These are phyloP conservation scores for Naegleria lovaniensis DNA, from an alignment of 208 protist genomes.

Conservation along the genomic window DNA sequence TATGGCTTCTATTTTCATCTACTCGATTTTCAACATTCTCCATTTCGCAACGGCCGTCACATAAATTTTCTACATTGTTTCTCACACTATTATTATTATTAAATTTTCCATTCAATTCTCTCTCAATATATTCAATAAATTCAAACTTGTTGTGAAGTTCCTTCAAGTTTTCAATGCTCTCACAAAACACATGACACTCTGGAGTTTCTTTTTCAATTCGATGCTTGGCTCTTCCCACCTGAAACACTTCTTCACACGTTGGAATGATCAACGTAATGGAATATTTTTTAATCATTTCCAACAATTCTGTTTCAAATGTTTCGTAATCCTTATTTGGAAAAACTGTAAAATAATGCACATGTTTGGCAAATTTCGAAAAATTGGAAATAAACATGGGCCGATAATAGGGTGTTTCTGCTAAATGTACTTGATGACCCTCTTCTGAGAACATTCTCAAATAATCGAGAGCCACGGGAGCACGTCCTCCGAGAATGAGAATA, in stretches of 20 bases:
- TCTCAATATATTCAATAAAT: not conserved
- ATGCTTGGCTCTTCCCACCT: not conserved
- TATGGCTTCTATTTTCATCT: too few relatives aligned
- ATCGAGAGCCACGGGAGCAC: not conserved
- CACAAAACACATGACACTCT: not conserved
- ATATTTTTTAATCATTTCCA: not conserved
- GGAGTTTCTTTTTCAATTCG: not conserved
- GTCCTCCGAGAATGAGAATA: not conserved
- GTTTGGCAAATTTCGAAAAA: not conserved
- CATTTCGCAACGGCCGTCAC: too few relatives aligned
- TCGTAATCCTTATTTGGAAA: not conserved
- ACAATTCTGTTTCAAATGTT: not conserved
- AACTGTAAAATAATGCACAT: not conserved
- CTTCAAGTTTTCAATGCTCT: not conserved
- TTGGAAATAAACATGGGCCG: not conserved
- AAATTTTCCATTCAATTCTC: not conserved
- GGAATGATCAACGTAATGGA: not conserved
- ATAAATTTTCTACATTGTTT: too few relatives aligned
- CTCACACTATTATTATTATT: too few relatives aligned
- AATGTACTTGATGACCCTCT: not conserved
- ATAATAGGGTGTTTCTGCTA: not conserved
- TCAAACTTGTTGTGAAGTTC: conserved; percentile 16
- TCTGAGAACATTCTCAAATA: not conserved
- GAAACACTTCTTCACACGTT: not conserved
- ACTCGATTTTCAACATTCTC: too few relatives aligned